Evolutionary conservation across 495 filamentous ascomycete species (phyloP), one percentile per base, ranked within the genome.

Genomic region (Entonaema liquescens): DNA sequence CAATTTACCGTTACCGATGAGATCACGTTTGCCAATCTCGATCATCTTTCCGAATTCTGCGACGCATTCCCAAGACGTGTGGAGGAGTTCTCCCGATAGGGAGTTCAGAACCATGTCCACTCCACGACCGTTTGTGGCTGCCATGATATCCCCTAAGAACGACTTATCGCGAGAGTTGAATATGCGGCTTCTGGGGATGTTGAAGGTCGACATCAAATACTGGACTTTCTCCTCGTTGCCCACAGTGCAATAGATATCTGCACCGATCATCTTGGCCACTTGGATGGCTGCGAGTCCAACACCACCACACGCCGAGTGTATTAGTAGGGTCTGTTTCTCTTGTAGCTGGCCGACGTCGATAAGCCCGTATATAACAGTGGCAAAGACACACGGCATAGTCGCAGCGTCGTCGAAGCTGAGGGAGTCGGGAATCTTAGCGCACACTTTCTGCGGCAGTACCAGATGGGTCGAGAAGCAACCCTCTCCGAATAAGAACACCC

Each of bases 241-340:
- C 0, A 84, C 85, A 0, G 85, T 87, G 2, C 74, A 80, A 68
- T 81, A 89, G 28, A 89, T 76, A 12, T 55, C 80, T 2, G 83
- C 83, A 31, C 31, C 85, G 0, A 85, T 65, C 23, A 80, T 76
- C 57, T 87, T 79, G 0, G 83, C 81, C 1, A 91, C 67, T 54
- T 83, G 79, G 29, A 91, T 83, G 0, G 88, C 84, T 8, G 87
- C 87, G 60, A 89, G 83, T 7, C 89, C 89, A 0, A 89, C 81
- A 26, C 83, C 85, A 23, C 86, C 86, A 1, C 85, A 79, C 3
- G 83, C 89, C 1, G 80, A 78, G 60, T 90, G 87, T 26, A 92
- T 87, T n/a, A 92, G 78, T 0, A 90, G 81, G 0, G 75, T 80
- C 62, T 74, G 81, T 9, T 65, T 81, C 31, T 74, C 63, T 33